A percentile compares a stretch with the other conserved stretches of the same genome.
These are phyloP conservation scores for Agapanthus africanus DNA, from an alignment of 106 monocot species.

Conservation along the genomic window DNA sequence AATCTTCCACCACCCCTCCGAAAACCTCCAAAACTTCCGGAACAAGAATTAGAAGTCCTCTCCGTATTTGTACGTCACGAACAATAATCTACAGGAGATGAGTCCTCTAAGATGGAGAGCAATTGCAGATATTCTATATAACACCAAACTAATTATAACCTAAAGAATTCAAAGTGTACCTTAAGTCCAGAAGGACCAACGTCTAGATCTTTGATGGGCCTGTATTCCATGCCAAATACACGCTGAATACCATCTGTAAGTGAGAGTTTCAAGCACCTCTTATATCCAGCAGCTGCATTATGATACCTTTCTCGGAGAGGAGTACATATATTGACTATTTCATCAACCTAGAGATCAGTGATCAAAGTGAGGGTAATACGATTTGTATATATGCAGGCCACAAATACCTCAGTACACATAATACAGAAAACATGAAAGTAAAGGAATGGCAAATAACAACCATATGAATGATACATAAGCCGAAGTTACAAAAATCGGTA, in stretches of 20 bases:
- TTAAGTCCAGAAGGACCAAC: constrained; percentile 81
- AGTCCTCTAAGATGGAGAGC: background rate
- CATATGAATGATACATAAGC: background rate
- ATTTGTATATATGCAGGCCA: background rate
- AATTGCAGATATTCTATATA: background rate
- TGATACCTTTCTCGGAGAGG: constrained; percentile 73
- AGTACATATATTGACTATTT: constrained; percentile 56
- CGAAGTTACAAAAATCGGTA: background rate
- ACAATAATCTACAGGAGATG: constrained; percentile 47
- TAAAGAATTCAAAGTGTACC: constrained; percentile 27
- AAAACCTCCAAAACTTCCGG: constrained; percentile 79
- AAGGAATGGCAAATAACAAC: background rate
- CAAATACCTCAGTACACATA: background rate
- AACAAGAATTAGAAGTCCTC: constrained; percentile 81
- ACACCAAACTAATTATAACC: background rate
- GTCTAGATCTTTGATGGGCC: constrained; percentile 62
- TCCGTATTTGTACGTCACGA: constrained; percentile 56
- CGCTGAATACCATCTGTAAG: constrained; percentile 83
- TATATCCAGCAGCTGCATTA: constrained; percentile 39
- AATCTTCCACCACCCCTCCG: constrained; percentile 67
- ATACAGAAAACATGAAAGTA: background rate
- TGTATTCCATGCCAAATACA: constrained; percentile 85
- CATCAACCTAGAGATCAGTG: constrained; percentile 66
- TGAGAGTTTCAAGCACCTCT: constrained; percentile 81
- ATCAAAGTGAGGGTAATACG: background rate